Base-by-base conservation (phyloP, 2,329 filamentous ascomycete species). In the Fusarium ambrosium region DNA sequence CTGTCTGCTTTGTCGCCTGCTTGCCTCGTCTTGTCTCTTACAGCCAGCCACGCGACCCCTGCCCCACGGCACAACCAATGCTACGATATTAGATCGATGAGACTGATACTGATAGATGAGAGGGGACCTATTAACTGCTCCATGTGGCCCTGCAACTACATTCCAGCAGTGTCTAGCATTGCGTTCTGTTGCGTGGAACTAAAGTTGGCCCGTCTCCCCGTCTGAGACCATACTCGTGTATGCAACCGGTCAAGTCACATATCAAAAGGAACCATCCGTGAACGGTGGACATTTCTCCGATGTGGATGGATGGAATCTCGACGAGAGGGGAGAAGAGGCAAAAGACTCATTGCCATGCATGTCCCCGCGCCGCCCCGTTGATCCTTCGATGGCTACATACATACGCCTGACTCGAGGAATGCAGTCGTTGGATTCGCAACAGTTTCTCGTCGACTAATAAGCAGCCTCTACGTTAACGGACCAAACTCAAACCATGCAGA, bases 381-480 rank as follows among this genome's bases (percentile, higher is more conserved):
- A 37, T 55, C 41, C 39, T 37, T 56, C 18, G 34, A 67, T 43
- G 56, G 37, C 48, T 29, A 29, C 45, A 34, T 34, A 34, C 32
- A 34, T 27, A 37, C 51, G 32, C 55, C 51, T 74, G 72, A 75
- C 69, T 75, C 72, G 53, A 68, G 69, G 72, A 75, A 75, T 75
- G 66, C 55, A 27, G 18, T 37, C 53, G 34, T 43, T 55, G 37
- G 45, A 29, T 45, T 36, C 56, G 34, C 39, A 62, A 66, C 43
- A 24, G 53, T 43, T 43, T 36, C 20, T 53, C 27, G 11, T 32
- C 20, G 24, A 51, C 56, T 62, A 67, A 63, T 56, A 29, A 37
- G 14, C 27, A 39, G 41, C 24, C 20, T 43, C 55, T 29, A 22
- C 39, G 32, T n/a, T 39, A 16, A 29, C 61, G 53, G 34, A n/a